Base-by-base conservation (phyloP, 2,329 filamentous ascomycete genomes). In the Teratosphaeria gauchensis region DNA sequence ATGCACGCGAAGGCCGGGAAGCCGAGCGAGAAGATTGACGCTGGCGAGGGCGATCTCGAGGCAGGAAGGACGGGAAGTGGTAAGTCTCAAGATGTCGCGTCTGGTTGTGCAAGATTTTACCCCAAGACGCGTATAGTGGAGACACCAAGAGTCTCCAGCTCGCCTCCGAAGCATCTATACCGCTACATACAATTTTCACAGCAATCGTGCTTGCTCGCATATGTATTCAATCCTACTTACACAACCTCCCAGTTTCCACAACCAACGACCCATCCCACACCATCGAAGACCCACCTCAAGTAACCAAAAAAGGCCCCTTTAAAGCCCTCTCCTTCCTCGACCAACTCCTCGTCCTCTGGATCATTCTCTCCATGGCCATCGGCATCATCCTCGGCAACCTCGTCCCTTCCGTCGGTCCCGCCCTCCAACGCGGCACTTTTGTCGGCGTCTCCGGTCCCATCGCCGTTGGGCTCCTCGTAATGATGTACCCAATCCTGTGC, bases 401-500 rank as follows among this genome's bases (percentile, higher is more conserved):
- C 61, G 86, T 89, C 1, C 80, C 83, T 0, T 76, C 75, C 24
- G 82, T 82, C 1, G 84, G 82, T 0, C 79, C 79, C 0, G 81
- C 84, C 0, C 71, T 94, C 14, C 82, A 92, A 62, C 82, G 80
- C 65, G 89, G 89, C 5, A 81, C 83, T 30, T 91, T 92, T 65
- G 87, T 89, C 0, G 84, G 84, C 0, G 84, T 89, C 0, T 86
- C 84, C 1, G 74, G 87, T 28, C 86, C 86, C 0, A 88, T 88
- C 55, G 89, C 90, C 0, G 76, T 95, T 54, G 90, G 90, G 0
- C 75, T 95, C 0, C 79, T 95, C 1, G 85, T 95, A 51, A 95
- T 95, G 90, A 95, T 95, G 89, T 95, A 94, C 68, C 91, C 90
- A 0, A 95, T 95, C 60, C 77, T 95, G 0, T 95, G 89, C 80